Conservation (phyloP, 106 monocot genomes). For the Dioscorea zingiberensis region DNA sequence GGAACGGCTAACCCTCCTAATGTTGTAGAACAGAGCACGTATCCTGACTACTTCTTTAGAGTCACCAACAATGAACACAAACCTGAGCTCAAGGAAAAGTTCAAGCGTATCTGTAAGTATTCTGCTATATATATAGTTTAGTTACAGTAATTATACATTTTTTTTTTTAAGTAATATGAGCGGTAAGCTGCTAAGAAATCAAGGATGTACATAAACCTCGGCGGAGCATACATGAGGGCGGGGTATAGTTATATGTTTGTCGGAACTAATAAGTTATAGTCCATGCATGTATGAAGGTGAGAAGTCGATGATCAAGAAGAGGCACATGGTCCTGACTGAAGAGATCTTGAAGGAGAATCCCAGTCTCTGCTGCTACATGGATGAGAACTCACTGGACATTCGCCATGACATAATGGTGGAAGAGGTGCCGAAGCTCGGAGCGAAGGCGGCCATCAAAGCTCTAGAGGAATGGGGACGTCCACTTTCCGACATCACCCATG, state of each 20-base stretch:
- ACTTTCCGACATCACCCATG: constrained; percentile 4
- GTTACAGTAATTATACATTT: too few species aligned
- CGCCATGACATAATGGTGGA: constrained; percentile 3
- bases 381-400: constrained; percentile 1
- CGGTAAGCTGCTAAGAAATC: too few species aligned
- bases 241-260: too few species aligned
- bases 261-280: too few species aligned
- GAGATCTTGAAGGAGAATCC: not conserved
- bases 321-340: not conserved
- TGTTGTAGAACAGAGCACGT: constrained; percentile 1
- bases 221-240: too few species aligned
- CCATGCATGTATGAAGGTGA: constrained; percentile 5
- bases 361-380: not conserved
- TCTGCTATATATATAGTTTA: too few species aligned
- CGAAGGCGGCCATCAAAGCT: constrained; percentile 6
- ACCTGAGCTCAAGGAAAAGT: constrained; percentile 15
- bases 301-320: constrained; percentile 13
- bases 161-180: too few species aligned
- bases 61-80: constrained; percentile 15
- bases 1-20: constrained; percentile 12
- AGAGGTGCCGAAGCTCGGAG: constrained; percentile 6
- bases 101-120: not conserved
- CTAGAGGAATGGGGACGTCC: constrained; percentile 13
- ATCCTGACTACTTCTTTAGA: constrained; percentile 12
- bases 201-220: too few species aligned